These are phyloP conservation scores for Boletus reticulatus DNA, from an alignment of 768 basidiomycete genomes.

Conservation along the genomic window DNA sequence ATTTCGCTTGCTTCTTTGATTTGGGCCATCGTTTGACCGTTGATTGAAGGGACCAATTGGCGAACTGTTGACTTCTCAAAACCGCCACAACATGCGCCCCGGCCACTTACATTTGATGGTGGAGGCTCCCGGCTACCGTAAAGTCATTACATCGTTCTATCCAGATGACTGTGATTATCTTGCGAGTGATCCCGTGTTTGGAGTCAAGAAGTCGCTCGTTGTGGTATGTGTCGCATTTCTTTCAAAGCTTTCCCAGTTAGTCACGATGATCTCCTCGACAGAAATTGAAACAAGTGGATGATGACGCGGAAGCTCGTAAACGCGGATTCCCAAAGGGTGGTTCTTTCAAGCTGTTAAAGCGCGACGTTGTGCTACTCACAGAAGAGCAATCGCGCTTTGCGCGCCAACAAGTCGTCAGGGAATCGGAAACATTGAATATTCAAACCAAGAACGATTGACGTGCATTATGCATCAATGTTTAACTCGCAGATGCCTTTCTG, in stretches of 20 bases:
- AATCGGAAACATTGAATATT: slow-evolving; percentile 4
- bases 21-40: slow-evolving; percentile 11
- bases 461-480: neutral
- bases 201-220: slow-evolving; percentile 75
- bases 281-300: slow-evolving; percentile 53
- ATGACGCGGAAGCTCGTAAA: slow-evolving; percentile 51
- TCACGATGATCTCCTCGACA: slow-evolving; percentile 20
- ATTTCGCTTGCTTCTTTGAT: neutral
- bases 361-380: slow-evolving; percentile 45
- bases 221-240: slow-evolving; percentile 48
- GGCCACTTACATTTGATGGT: slow-evolving; percentile 78
- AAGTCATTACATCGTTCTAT: slow-evolving; percentile 74
- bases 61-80: slow-evolving; percentile 49
- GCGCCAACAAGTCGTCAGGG: slow-evolving; percentile 16
- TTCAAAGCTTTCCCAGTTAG: neutral
- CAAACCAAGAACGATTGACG: slow-evolving; percentile 2
- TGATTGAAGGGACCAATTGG: slow-evolving; percentile 64
- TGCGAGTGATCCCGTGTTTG: slow-evolving; percentile 74
- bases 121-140: slow-evolving; percentile 68
- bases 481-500: too few species aligned
- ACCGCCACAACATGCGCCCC: slow-evolving; percentile 75
- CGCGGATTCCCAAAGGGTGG: slow-evolving; percentile 46
- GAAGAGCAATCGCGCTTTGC: slow-evolving; percentile 39
- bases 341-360: slow-evolving; percentile 47
- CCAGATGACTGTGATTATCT: slow-evolving; percentile 68